phyloP scores from a whole-genome alignment of 495 filamentous ascomycete species.

The Tetracladium marchalianum region DNA sequence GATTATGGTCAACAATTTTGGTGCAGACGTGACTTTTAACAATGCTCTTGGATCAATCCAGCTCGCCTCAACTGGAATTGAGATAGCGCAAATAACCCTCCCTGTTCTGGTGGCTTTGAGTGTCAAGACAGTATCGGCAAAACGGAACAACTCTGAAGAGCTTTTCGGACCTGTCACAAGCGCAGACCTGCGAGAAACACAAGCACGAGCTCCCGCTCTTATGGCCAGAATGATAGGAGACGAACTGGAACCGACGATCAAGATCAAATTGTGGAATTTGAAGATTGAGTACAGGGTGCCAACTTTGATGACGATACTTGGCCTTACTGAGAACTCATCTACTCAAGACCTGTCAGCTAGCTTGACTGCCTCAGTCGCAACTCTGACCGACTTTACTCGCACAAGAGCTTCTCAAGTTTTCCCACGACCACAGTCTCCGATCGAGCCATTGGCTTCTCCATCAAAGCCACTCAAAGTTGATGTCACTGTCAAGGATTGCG shows the following conservation, averaged over 20 bases:
- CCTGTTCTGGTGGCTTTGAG: slow-evolving; percentile 73
- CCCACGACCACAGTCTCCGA: not conserved
- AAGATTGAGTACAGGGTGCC: slow-evolving; percentile 77
- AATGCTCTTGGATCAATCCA: slow-evolving; percentile 56
- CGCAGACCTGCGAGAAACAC: slow-evolving; percentile 21
- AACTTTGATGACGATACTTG: slow-evolving; percentile 68
- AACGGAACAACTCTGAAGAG: slow-evolving; percentile 58
- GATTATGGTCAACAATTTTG: slow-evolving; percentile 50
- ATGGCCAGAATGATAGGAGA: slow-evolving; percentile 85
- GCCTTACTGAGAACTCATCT: slow-evolving; percentile 54
- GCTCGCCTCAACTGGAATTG: slow-evolving; percentile 44
- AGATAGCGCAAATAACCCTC: slow-evolving; percentile 74
- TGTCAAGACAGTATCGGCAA: slow-evolving; percentile 45
- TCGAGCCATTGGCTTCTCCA: not conserved
- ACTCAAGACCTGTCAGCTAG: slow-evolving; percentile 64
- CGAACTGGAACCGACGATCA: slow-evolving; percentile 85
- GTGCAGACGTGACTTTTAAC: slow-evolving; percentile 46
- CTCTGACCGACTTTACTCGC: slow-evolving; percentile 48
- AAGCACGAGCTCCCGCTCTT: slow-evolving; percentile 42
- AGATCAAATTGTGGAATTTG: slow-evolving; percentile 73
- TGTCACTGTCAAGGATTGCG: slow-evolving; percentile 64
- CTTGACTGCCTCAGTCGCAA: slow-evolving; percentile 70
- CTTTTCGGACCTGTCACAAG: slow-evolving; percentile 48
- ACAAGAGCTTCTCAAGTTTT: slow-evolving; percentile 3
- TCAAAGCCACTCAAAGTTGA: slow-evolving; percentile 56